Percentiles rank a stretch among this genome's conserved stretches.
Evolutionary conservation across 768 basidiomycete species (phyloP).

Genomic region (Lactifluus hygrophoroides): DNA sequence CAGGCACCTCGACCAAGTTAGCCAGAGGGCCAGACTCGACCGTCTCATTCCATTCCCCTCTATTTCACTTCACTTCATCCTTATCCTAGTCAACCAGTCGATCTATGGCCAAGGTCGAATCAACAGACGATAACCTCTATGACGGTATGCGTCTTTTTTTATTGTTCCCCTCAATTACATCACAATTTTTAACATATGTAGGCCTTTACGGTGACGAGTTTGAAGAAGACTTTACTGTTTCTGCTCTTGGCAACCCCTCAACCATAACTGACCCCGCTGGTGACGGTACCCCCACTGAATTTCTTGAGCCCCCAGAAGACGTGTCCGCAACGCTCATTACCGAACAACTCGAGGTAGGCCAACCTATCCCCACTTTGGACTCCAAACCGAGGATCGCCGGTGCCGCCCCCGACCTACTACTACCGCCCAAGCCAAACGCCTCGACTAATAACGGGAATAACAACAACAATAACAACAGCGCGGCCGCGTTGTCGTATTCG

Average conservation of each 20-base stretch:
- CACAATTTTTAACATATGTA: not conserved
- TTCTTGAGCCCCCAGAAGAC: conserved; percentile 13
- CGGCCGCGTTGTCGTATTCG: conserved; percentile 42
- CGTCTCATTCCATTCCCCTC: not conserved
- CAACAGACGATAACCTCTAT: conserved; percentile 19
- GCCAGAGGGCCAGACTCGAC: not conserved
- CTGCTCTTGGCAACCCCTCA: conserved; percentile 6
- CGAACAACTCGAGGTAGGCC: not conserved
- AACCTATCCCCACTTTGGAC: conserved; percentile 8
- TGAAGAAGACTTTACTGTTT: conserved; percentile 18
- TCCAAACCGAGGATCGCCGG: not conserved
- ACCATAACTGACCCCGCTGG: not conserved
- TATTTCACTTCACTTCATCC: not conserved
- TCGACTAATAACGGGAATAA: too few species aligned
- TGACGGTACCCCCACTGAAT: not conserved
- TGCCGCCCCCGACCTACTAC: not conserved
- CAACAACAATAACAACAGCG: not conserved
- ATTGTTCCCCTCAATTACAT: not conserved
- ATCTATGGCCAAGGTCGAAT: conserved; percentile 17
- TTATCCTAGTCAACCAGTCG: not conserved
- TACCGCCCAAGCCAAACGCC: conserved; percentile 14
- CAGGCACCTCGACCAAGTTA: not conserved
- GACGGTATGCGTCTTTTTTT: conserved; percentile 6
- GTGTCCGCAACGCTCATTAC: not conserved
- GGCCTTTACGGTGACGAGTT: conserved; percentile 23